These are phyloP conservation scores for Fusarium sororula DNA, from an alignment of 2,329 filamentous ascomycete species.

Conservation along the genomic window DNA sequence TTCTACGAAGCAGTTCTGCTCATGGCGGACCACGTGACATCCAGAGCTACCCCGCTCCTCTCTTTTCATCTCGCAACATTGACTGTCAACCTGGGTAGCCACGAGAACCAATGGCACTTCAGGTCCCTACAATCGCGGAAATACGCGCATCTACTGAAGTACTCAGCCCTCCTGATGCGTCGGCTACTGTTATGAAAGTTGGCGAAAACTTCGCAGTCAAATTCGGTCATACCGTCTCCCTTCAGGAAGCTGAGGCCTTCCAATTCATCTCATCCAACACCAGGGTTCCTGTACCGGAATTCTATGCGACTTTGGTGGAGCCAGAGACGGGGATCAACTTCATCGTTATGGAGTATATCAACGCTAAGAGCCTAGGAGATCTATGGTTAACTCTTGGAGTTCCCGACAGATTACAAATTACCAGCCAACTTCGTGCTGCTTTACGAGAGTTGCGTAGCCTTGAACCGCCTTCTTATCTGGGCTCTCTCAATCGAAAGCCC, in stretches of 20 bases:
- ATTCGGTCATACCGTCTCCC: background rate
- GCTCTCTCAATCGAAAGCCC: too few relatives aligned
- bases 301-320: background rate
- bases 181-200: background rate
- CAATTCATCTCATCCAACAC: background rate
- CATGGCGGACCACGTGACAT: background rate
- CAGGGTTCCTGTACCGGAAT: background rate
- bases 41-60: background rate
- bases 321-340: background rate
- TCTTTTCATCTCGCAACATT: fast-evolving
- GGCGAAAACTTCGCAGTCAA: fast-evolving
- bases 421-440: too few relatives aligned
- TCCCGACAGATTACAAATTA: too few relatives aligned
- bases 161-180: fast-evolving
- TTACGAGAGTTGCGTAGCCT: too few relatives aligned
- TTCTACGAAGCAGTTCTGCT: background rate
- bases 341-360: background rate
- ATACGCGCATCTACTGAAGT: background rate
- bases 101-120: background rate
- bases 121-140: fast-evolving
- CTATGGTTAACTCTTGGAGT: too few relatives aligned
- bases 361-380: background rate
- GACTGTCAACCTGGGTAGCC: background rate
- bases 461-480: too few relatives aligned
- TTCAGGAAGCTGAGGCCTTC: background rate